Percentiles rank a stretch among this genome's conserved stretches.
Conservation (phyloP, 345 rosid species). For the Diplotaxis tenuifolia region DNA sequence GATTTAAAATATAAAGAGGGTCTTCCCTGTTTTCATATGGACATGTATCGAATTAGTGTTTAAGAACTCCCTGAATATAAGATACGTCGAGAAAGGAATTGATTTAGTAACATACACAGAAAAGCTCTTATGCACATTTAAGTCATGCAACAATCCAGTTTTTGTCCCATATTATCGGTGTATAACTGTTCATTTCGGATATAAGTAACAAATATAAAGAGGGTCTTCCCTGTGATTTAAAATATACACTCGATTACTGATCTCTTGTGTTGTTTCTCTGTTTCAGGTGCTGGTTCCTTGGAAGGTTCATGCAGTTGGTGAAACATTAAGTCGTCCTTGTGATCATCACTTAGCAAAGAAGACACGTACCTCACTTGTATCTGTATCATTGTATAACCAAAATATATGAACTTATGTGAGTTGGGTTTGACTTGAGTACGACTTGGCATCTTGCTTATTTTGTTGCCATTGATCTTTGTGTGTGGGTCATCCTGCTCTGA, state of each 20-base stretch:
- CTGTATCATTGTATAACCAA: neutral
- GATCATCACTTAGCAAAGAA: neutral
- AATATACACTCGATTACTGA: too few relatives aligned
- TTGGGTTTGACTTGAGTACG: constrained; percentile 4
- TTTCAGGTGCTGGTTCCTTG: too few relatives aligned
- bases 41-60: too few relatives aligned
- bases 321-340: too few relatives aligned
- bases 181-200: too few relatives aligned
- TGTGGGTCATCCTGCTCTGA: constrained; percentile 85
- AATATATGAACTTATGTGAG: neutral
- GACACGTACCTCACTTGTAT: neutral
- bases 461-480: neutral
- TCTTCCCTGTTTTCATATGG: too few relatives aligned
- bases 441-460: constrained; percentile 19
- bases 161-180: neutral
- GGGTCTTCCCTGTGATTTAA: too few relatives aligned
- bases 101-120: neutral
- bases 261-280: too few relatives aligned
- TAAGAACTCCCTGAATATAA: too few relatives aligned
- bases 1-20: too few relatives aligned
- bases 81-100: neutral
- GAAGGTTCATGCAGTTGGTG: too few relatives aligned
- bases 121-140: neutral
- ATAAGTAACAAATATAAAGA: too few relatives aligned
- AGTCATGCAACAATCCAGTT: neutral